Conservation (phyloP, 352 stramenopile genomes). For the Phytophthora pinifolia region DNA sequence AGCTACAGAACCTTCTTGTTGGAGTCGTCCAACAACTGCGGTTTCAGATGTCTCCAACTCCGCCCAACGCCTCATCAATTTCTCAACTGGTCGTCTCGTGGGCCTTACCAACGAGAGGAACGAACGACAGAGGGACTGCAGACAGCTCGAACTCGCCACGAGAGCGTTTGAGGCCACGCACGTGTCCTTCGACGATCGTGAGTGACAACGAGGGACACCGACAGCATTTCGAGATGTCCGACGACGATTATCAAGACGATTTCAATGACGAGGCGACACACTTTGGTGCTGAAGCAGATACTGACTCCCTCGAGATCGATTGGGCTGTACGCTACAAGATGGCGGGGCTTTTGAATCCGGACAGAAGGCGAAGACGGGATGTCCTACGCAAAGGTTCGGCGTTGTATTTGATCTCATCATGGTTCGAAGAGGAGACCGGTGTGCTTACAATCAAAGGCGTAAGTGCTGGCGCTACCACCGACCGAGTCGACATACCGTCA, state of each 20-base stretch:
- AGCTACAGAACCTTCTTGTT: slow-evolving; percentile 60
- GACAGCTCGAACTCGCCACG: slow-evolving; percentile 5
- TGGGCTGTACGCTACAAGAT: slow-evolving; percentile 22
- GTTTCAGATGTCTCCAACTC: slow-evolving; percentile 36
- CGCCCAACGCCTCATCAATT: slow-evolving; percentile 2
- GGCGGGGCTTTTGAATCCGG: slow-evolving; percentile 17
- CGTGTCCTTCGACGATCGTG: slow-evolving; percentile 52
- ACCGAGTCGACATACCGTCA: slow-evolving; percentile 1
- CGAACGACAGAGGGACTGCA: neutral
- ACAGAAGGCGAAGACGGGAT: slow-evolving; percentile 14
- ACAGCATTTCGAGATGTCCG: slow-evolving; percentile 10
- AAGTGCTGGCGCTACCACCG: neutral
- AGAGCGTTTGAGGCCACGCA: slow-evolving; percentile 35
- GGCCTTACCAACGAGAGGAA: slow-evolving; percentile 6
- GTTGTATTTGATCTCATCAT: slow-evolving; percentile 24
- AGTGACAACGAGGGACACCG: slow-evolving; percentile 30
- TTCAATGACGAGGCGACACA: slow-evolving; percentile 6
- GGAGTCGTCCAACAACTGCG: slow-evolving; percentile 54
- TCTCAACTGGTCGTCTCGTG: slow-evolving; percentile 24
- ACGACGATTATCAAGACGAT: slow-evolving; percentile 17
- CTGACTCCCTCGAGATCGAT: slow-evolving; percentile 11
- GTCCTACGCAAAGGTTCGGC: slow-evolving; percentile 17
- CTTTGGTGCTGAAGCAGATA: slow-evolving; percentile 13
- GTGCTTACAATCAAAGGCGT: slow-evolving; percentile 19
- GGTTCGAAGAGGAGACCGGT: slow-evolving; percentile 28